Percentiles rank a stretch among this genome's conserved stretches.
Evolutionary conservation across 2,329 filamentous ascomycete genomes (phyloP).

Genomic region (Epichloe scottii): DNA sequence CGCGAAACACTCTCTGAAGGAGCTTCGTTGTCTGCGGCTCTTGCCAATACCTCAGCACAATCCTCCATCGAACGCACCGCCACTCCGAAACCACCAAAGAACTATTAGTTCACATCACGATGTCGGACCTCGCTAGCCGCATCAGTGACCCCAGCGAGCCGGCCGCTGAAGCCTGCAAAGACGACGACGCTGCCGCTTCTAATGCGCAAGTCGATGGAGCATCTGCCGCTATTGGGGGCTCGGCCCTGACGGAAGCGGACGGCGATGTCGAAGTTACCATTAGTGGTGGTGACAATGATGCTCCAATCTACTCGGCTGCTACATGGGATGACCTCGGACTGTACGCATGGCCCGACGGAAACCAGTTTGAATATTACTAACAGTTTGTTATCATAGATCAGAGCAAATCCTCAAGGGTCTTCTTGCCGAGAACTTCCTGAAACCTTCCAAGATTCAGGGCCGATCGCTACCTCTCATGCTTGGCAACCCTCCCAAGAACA

Average conservation of each 20-base stretch:
- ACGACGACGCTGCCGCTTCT: neutral
- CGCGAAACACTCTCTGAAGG: too few relatives aligned
- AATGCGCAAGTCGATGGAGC: slow-evolving; percentile 6
- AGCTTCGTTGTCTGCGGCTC: too few relatives aligned
- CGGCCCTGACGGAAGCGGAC: slow-evolving; percentile 3
- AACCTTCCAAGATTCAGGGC: slow-evolving; percentile 97
- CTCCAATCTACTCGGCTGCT: slow-evolving; percentile 5
- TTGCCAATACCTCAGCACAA: too few relatives aligned
- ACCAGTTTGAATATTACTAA: neutral
- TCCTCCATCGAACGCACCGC: neutral
- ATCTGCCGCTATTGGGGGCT: slow-evolving; percentile 5
- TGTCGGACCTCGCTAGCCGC: slow-evolving; percentile 8
- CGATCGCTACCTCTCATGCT: slow-evolving; percentile 84
- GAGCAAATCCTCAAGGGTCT: slow-evolving; percentile 62
- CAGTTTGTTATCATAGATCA: slow-evolving; percentile 14
- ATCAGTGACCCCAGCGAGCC: slow-evolving; percentile 2
- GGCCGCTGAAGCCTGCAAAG: neutral
- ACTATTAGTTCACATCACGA: neutral
- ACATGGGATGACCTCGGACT: slow-evolving; percentile 7
- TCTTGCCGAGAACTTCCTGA: slow-evolving; percentile 72
- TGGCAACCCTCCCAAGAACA: slow-evolving; percentile 73
- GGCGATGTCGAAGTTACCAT: slow-evolving; percentile 8
- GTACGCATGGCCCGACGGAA: neutral
- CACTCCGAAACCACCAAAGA: neutral
- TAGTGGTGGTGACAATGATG: slow-evolving; percentile 3